Base-by-base conservation (phyloP, 208 protist species). In the Leishmania aethiopica region DNA sequence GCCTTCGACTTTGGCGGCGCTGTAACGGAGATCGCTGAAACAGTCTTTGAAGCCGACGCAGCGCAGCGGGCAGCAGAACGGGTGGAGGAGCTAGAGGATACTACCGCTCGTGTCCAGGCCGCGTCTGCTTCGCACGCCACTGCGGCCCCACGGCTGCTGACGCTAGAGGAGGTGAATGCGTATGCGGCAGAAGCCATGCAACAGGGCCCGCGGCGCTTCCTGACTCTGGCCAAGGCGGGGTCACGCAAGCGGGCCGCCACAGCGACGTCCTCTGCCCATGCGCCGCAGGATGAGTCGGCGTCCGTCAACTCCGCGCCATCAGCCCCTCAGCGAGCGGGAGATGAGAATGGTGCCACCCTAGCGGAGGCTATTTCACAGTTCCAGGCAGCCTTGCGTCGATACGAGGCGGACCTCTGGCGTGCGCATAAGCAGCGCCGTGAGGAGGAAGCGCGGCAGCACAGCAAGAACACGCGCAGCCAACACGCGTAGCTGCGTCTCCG, bases 1-100 rank as follows among this genome's bases (percentile, higher is more conserved):
- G 71, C 88, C 11, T 97, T 97, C 78, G 91, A 95, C 85, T 97
- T 97, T 85, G 93, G 92, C 49, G 89, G 82, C 5, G 83, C 75
- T 40, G 85, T 71, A 6, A 60, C 60, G 47, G 71, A 59, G 2
- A 80, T 80, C 28, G 80, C 77, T 5, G 86, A 67, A 25, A 82
- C 69, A 1, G 62, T 73, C 59, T 71, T 79, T 47, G 80, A 78
- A 35, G 75, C 42, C 17, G 80, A 73, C 5, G 77, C 78, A 55
- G 82, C 74, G 42, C 77, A 80, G 66, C 83, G 75, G 2, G 83
- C 66, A 3, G 75, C 70, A 10, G 64, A 69, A 17, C 80, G 85
- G 3, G 71, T 59, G 0, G 78, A 86, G 64, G 85, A 85, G 75
- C 57, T 83, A 37, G 72, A 79, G 51, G 74, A 84, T 42, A 59